Conservation (phyloP, 768 basidiomycete genomes). For the Cyclocybe aegerita region DNA sequence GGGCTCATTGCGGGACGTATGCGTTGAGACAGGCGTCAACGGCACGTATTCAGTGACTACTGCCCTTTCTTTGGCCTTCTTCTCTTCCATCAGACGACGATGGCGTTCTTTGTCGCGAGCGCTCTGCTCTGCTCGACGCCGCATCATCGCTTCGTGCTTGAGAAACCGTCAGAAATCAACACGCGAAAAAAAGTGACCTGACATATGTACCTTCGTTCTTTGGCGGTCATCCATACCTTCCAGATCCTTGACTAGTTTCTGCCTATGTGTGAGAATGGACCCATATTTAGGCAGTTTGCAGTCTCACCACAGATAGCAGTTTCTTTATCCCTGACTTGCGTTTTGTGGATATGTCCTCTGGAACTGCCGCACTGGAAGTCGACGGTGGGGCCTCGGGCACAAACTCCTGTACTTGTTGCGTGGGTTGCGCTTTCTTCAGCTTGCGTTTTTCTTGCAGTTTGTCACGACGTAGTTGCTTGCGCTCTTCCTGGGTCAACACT, state of each 20-base stretch:
- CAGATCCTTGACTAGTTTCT: constrained; percentile 6
- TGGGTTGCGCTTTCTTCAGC: background rate
- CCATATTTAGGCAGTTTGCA: background rate
- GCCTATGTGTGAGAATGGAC: background rate
- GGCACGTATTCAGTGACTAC: constrained; percentile 11
- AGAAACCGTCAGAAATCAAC: background rate
- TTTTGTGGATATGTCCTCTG: background rate
- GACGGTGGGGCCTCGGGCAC: too few relatives aligned
- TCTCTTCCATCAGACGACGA: constrained; percentile 25
- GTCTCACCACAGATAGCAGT: background rate
- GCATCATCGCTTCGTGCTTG: constrained; percentile 22
- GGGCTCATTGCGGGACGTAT: background rate
- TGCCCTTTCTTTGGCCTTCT: constrained; percentile 1
- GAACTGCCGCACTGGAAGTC: too few relatives aligned
- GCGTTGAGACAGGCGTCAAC: constrained; percentile 17
- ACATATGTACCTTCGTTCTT: constrained; percentile 5
- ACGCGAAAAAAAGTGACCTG: background rate
- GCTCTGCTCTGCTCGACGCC: constrained; percentile 34
- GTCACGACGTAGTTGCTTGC: background rate
- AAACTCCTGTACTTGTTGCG: background rate
- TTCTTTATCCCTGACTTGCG: background rate
- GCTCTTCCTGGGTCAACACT: constrained; percentile 9
- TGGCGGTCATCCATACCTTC: constrained; percentile 11
- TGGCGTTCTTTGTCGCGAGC: constrained; percentile 34
- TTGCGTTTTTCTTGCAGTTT: constrained; percentile 13